phyloP scores from a whole-genome alignment of 192 early-diverging fungal genomes.

The Coemansia biformis region DNA sequence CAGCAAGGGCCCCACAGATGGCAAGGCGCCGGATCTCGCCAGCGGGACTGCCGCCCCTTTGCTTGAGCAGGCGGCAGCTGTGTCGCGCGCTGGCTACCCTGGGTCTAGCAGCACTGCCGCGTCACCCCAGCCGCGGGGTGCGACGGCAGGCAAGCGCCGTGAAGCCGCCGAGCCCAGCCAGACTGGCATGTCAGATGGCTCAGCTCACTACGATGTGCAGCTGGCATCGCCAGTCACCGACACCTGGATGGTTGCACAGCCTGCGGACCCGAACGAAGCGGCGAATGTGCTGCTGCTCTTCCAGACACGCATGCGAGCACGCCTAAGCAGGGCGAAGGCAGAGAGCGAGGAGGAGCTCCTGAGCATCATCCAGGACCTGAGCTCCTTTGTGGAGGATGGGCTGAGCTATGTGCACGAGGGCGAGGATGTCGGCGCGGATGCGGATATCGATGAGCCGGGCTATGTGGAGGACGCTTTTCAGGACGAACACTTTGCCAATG shows the following conservation, averaged over 20 bases:
- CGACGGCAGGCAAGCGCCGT: no score
- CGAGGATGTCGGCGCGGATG: not conserved
- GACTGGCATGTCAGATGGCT: no score
- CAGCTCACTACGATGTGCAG: no score
- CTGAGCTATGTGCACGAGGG: slow-evolving; percentile 43
- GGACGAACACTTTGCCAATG: slow-evolving; percentile 1
- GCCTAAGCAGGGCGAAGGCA: slow-evolving; percentile 24
- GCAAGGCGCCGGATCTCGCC: no score
- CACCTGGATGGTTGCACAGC: not conserved
- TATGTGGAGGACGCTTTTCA: not conserved
- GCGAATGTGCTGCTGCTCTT: slow-evolving; percentile 18
- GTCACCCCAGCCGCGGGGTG: no score
- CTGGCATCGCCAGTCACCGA: no score
- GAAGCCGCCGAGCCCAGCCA: no score
- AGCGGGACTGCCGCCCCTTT: no score
- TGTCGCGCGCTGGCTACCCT: no score
- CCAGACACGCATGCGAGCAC: slow-evolving; percentile 14
- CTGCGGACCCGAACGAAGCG: slow-evolving; percentile 6
- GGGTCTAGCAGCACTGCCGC: no score
- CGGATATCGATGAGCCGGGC: not conserved
- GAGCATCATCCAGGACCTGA: slow-evolving; percentile 31
- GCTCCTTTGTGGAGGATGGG: slow-evolving; percentile 43
- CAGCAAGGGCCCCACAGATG: not conserved
- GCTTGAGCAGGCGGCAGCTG: no score
- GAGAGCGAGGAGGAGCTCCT: slow-evolving; percentile 41